These are phyloP conservation scores for Aspergillus melleus DNA, from an alignment of 2,329 filamentous ascomycete genomes.

Conservation along the genomic window DNA sequence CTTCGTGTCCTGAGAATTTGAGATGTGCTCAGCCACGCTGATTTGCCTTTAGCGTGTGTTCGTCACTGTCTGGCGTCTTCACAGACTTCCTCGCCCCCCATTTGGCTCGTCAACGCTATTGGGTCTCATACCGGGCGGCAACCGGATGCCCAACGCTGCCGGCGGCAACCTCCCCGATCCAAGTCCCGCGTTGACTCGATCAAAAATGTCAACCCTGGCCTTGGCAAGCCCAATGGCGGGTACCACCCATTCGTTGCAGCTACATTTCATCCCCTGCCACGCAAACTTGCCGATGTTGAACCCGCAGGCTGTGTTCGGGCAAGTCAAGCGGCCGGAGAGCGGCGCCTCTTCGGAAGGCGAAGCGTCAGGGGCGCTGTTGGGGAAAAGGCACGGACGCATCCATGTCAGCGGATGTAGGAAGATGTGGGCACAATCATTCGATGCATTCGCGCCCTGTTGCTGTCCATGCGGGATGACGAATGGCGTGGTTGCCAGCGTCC, in stretches of 20 bases:
- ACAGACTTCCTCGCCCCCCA: constrained; percentile 17
- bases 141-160: constrained; percentile 37
- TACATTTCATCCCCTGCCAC: constrained; percentile 94
- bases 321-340: constrained; percentile 80
- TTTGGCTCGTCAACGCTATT: constrained; percentile 7
- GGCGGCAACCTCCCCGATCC: constrained; percentile 22
- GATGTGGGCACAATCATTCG: constrained; percentile 70
- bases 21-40: neutral
- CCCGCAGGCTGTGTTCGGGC: constrained; percentile 74
- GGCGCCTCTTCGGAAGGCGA: constrained; percentile 63
- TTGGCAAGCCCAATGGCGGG: constrained; percentile 85
- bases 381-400: constrained; percentile 80
- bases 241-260: constrained; percentile 85
- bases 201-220: constrained; percentile 76
- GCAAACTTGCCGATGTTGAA: constrained; percentile 89
- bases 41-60: neutral
- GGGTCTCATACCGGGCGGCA: constrained; percentile 40
- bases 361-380: constrained; percentile 20
- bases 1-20: neutral
- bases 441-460: constrained; percentile 21
- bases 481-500: constrained; percentile 61
- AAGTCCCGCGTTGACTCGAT: constrained; percentile 22
- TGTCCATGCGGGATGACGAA: constrained; percentile 68
- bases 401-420: constrained; percentile 91
- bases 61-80: neutral